Conservation (phyloP, 768 basidiomycete genomes). For the Russula vinacea region DNA sequence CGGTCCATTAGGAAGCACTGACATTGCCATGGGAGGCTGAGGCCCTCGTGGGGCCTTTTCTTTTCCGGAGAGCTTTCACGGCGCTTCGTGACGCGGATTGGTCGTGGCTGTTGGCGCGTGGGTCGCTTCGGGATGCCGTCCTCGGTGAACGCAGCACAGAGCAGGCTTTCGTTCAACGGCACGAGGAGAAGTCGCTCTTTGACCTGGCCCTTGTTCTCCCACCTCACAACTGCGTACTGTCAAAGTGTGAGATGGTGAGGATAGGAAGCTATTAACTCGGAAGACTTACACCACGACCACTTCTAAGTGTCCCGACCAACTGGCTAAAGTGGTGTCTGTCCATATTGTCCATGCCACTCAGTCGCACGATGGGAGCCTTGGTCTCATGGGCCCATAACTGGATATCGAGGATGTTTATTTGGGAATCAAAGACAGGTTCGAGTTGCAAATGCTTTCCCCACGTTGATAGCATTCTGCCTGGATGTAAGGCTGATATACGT, state of each 20-base stretch:
- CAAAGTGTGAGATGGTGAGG: neutral
- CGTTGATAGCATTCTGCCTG: neutral
- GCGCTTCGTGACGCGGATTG: neutral
- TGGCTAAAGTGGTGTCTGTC: neutral
- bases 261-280: neutral
- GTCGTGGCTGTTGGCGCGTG: neutral
- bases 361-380: neutral
- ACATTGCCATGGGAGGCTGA: neutral
- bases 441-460: neutral
- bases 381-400: neutral
- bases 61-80: too few species aligned
- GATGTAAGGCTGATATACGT: neutral
- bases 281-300: constrained; percentile 1
- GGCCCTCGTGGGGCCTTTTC: neutral
- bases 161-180: neutral
- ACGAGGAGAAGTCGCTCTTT: constrained; percentile 13
- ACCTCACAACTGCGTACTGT: constrained; percentile 13
- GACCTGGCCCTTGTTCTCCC: neutral
- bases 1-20: neutral
- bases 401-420: neutral
- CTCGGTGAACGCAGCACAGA: constrained; percentile 10
- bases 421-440: neutral
- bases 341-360: neutral
- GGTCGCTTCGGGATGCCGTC: constrained; percentile 2
- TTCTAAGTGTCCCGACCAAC: constrained; percentile 3